Percentiles rank a stretch among this genome's conserved stretches.
phyloP scores from a whole-genome alignment of 1,139 yeast species.

The Yamadazyma triangularis region DNA sequence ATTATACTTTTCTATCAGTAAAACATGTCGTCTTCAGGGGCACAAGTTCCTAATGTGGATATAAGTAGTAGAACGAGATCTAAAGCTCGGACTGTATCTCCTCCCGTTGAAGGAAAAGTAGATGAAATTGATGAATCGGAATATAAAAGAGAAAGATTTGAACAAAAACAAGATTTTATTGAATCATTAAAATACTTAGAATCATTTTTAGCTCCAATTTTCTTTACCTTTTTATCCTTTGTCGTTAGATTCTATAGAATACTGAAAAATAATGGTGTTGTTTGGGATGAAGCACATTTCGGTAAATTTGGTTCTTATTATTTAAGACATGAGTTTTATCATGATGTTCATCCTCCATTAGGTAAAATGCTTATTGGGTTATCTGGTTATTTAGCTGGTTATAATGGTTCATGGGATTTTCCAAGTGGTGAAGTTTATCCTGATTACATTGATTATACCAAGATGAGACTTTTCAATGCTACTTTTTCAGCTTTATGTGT shows the following conservation, averaged over 20 bases:
- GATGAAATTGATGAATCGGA: conserved; percentile 13
- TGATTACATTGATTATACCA: conserved; percentile 45
- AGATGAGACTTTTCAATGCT: conserved; percentile 67
- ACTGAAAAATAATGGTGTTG: conserved; percentile 47
- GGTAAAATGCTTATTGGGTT: conserved; percentile 96
- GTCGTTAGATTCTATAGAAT: conserved; percentile 52
- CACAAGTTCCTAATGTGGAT: conserved; percentile 3
- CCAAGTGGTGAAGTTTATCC: conserved; percentile 60
- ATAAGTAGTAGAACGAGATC: conserved; percentile 13
- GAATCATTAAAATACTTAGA: conserved; percentile 30
- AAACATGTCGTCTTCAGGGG: conserved; percentile 7
- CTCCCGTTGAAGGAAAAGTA: conserved; percentile 7
- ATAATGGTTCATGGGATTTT: conserved; percentile 61
- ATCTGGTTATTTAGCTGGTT: conserved; percentile 81
- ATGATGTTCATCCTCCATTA: conserved; percentile 97
- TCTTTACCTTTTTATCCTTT: conserved; percentile 46
- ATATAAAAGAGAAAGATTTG: conserved; percentile 25
- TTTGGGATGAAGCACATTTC: conserved; percentile 75
- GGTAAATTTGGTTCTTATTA: conserved; percentile 94
- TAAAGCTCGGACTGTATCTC: conserved; percentile 7
- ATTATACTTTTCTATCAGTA: too few relatives aligned
- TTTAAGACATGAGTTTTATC: conserved; percentile 87
- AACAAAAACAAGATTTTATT: conserved; percentile 28
- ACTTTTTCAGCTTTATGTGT: conserved; percentile 57
- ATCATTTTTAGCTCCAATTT: conserved; percentile 38